These are phyloP conservation scores for Aristolochia contorta DNA, from an alignment of 164 flowering plant genomes.

Conservation along the genomic window DNA sequence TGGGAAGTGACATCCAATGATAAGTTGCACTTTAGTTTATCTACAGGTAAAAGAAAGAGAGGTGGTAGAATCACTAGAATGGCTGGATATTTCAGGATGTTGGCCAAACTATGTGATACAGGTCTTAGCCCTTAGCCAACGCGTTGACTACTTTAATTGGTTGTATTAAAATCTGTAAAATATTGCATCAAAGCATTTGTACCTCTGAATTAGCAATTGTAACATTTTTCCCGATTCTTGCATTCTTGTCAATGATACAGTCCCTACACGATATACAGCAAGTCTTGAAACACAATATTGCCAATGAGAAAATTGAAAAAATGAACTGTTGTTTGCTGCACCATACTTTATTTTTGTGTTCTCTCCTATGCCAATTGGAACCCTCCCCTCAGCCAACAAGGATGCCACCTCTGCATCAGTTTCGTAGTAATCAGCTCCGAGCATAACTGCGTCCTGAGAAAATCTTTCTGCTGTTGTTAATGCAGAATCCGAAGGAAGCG, in stretches of 20 bases:
- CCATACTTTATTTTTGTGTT: slow-evolving; percentile 52
- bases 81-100: too few species aligned
- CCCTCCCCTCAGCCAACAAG: slow-evolving; percentile 71
- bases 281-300: slow-evolving; percentile 6
- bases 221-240: slow-evolving; percentile 82
- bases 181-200: slow-evolving; percentile 1
- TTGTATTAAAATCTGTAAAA: too few species aligned
- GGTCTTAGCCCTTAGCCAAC: too few species aligned
- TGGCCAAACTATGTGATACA: too few species aligned
- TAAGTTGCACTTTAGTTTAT: not conserved
- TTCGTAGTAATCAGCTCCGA: slow-evolving; percentile 90
- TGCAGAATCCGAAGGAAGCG: not conserved
- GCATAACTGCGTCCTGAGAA: slow-evolving; percentile 92
- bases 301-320: not conserved
- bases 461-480: not conserved
- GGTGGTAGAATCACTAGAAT: not conserved
- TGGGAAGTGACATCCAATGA: not conserved
- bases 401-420: slow-evolving; percentile 61
- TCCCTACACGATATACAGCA: slow-evolving; percentile 27
- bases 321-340: not conserved
- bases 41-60: not conserved
- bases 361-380: slow-evolving; percentile 89
- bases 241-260: slow-evolving; percentile 93
- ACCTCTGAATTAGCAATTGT: slow-evolving; percentile 80
- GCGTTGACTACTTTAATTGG: too few species aligned